Evolutionary conservation across 2,329 filamentous ascomycete species (phyloP), one percentile per base, ranked within the genome.

Genomic region (Kalaharituber pfeilii): DNA sequence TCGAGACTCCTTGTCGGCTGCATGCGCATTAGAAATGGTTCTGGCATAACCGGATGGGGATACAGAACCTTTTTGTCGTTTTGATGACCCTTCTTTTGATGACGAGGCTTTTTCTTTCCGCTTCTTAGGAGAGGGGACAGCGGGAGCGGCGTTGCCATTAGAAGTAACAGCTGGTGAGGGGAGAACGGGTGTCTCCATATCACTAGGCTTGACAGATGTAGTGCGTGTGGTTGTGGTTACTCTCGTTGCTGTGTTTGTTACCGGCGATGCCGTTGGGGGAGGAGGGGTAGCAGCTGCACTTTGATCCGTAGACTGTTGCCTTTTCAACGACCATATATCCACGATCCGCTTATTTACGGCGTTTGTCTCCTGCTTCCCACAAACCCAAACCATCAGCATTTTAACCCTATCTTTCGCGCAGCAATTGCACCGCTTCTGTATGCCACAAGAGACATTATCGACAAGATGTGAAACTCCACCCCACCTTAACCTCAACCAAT

Each of bases 301-400:
- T 9, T 18, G 33, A 20, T 47, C 42, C 13, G 25, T 22, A 2
- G 42, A 47, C 22, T 20, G 24, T 58, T 62, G 49, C 29, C 65
- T 58, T 54, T 68, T 60, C 56, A 69, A 71, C 13, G 69, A 69
- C 79, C 78, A 82, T 60, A 73, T 71, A 53, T 72, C 73, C 33
- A 79, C 75, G 39, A 82, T 78, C 60, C 75, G 78, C 63, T 73
- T 76, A 62, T 85, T 85, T 70, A 84, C 76, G 58, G 75, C 72
- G 66, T 83, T 81, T 53, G 73, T 68, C 54, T 73, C 72, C 72
- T 75, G 42, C 27, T 3, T 15, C 24, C 18, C 42, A 47, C 42
- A 15, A 25, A 20, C 42, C 24, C 3, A 47, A 47, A 20, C 22
- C 13, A 47, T 5, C 18, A 20, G 18, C 24, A 47, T 22, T 47